These are phyloP conservation scores for Durotheca rogersii DNA, from an alignment of 495 filamentous ascomycete genomes.

Conservation along the genomic window DNA sequence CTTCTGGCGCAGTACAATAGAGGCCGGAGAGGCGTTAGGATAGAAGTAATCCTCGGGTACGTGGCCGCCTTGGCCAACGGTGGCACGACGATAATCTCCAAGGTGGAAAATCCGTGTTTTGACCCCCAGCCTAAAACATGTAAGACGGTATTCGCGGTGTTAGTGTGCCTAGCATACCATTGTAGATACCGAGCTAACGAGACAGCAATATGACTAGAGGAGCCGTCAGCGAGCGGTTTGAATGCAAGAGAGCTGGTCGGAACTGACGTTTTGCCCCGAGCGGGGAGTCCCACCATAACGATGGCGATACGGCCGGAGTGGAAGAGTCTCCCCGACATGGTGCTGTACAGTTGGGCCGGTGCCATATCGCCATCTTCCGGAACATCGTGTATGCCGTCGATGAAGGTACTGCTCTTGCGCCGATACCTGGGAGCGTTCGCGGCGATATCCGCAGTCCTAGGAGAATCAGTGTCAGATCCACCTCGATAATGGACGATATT, in stretches of 20 bases:
- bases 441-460: conserved; percentile 79
- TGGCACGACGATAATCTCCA: conserved; percentile 92
- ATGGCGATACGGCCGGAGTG: conserved; percentile 97
- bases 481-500: conserved; percentile 9
- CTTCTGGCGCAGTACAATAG: conserved; percentile 88
- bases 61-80: conserved; percentile 79
- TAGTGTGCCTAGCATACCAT: conserved; percentile 60
- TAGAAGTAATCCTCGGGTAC: conserved; percentile 98
- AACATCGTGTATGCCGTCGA: conserved; percentile 96
- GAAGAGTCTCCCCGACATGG: conserved; percentile 93
- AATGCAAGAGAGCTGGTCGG: conserved; percentile 1
- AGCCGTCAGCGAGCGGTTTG: conserved; percentile 25
- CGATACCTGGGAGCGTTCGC: conserved; percentile 79
- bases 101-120: conserved; percentile 98
- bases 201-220: conserved; percentile 82
- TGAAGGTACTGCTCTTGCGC: conserved; percentile 88
- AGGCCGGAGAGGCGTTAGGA: conserved; percentile 84
- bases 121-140: conserved; percentile 74
- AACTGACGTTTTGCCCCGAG: conserved; percentile 91
- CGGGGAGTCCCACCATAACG: conserved; percentile 92
- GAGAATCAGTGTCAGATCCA: conserved; percentile 21
- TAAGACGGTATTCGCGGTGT: conserved; percentile 14
- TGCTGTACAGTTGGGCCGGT: conserved; percentile 96
- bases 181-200: conserved; percentile 91
- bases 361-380: conserved; percentile 81